phyloP scores from a whole-genome alignment of 306 rosid species.

The Lathyrus aphaca region DNA sequence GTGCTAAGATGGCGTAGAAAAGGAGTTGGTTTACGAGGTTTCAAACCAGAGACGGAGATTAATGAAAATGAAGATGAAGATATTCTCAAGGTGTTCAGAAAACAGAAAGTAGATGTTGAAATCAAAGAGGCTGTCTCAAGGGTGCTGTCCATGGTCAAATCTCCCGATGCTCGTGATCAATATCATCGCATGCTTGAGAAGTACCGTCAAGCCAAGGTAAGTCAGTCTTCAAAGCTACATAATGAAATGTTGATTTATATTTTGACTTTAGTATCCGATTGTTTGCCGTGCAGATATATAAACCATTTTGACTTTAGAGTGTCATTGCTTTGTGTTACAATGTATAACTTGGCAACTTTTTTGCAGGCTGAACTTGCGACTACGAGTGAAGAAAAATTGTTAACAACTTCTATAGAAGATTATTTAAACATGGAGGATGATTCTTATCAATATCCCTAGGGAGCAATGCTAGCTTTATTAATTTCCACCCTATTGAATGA shows the following conservation, averaged over 20 bases:
- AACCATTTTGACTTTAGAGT: neutral
- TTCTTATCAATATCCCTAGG: slow-evolving; percentile 47
- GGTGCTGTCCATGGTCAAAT: slow-evolving; percentile 82
- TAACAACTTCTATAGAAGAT: slow-evolving; percentile 44
- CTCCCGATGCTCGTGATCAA: slow-evolving; percentile 82
- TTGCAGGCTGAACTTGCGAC: slow-evolving; percentile 78
- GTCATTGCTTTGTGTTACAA: slow-evolving; percentile 16
- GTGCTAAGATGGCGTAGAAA: slow-evolving; percentile 91
- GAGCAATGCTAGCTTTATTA: slow-evolving; percentile 28
- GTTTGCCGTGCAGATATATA: slow-evolving; percentile 5
- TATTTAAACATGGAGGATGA: slow-evolving; percentile 53
- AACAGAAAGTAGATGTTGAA: slow-evolving; percentile 81
- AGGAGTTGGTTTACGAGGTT: slow-evolving; percentile 91
- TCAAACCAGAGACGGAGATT: slow-evolving; percentile 56
- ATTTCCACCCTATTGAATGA: slow-evolving; percentile 30
- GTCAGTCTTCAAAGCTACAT: slow-evolving; percentile 6
- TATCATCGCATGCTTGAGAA: slow-evolving; percentile 85
- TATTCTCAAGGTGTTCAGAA: slow-evolving; percentile 80
- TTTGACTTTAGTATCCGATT: neutral
- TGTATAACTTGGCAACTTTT: slow-evolving; percentile 13
- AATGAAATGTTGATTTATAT: neutral
- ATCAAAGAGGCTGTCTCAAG: slow-evolving; percentile 79
- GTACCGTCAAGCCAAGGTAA: slow-evolving; percentile 86
- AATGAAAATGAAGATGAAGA: slow-evolving; percentile 78
- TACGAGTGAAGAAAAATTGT: slow-evolving; percentile 45